These are phyloP conservation scores for Fraxinus nigra DNA, from an alignment of 305 asterid genomes.

Conservation along the genomic window DNA sequence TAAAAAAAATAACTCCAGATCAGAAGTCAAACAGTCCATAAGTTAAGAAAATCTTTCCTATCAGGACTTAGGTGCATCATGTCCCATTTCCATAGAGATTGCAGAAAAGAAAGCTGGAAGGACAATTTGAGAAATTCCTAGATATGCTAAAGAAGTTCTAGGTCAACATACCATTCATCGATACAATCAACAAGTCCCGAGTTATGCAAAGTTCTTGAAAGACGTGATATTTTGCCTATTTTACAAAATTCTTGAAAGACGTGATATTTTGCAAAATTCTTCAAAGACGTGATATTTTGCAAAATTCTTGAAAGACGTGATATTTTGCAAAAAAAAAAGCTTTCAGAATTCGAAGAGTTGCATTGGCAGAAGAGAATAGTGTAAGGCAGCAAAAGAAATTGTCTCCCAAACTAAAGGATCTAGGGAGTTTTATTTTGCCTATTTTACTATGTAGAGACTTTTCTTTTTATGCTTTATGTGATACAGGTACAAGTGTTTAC, in stretches of 20 bases:
- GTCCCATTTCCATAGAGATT: not conserved
- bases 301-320: not conserved
- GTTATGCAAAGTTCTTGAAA: not conserved
- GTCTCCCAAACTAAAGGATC: not conserved
- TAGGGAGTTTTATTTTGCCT: not conserved
- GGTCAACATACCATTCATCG: not conserved
- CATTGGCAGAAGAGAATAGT: too few relatives aligned
- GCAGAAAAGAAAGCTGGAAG: not conserved
- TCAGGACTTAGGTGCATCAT: not conserved
- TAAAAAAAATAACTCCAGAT: not conserved
- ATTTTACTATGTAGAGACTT: not conserved
- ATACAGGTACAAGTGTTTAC: not conserved
- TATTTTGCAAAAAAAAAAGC: too few relatives aligned
- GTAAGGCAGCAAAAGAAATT: too few relatives aligned
- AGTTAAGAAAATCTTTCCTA: not conserved
- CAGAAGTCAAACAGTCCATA: not conserved
- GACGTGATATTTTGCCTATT: not conserved
- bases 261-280: not conserved
- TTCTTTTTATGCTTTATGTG: not conserved
- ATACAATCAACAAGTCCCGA: too few relatives aligned
- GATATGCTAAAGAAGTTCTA: too few relatives aligned
- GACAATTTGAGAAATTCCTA: not conserved
- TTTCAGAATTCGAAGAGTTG: not conserved
- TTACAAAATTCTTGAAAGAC: not conserved
- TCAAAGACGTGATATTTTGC: not conserved